Percentiles rank a stretch among this genome's conserved stretches.
Evolutionary conservation across 768 basidiomycete genomes (phyloP).

Genomic region (Mycena haematopus): DNA sequence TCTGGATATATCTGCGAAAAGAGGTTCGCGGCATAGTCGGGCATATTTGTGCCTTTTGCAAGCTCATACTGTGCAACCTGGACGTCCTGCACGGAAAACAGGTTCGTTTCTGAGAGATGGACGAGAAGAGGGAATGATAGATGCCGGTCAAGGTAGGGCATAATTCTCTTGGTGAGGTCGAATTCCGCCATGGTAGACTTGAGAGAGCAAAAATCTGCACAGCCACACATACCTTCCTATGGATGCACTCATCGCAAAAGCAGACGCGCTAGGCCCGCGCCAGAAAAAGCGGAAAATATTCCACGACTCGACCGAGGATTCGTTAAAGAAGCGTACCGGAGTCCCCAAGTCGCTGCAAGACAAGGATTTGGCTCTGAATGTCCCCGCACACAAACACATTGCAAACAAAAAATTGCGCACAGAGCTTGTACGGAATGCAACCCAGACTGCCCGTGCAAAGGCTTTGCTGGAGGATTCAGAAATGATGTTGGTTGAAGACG

Average conservation of each 20-base stretch:
- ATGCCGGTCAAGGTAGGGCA: conserved; percentile 94
- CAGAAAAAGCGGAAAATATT: conserved; percentile 51
- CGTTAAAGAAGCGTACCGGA: conserved; percentile 62
- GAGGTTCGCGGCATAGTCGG: conserved; percentile 87
- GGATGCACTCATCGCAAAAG: conserved; percentile 78
- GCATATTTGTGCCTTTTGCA: conserved; percentile 97
- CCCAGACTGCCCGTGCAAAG: conserved; percentile 67
- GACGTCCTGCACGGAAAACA: conserved; percentile 83
- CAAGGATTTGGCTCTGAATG: conserved; percentile 51
- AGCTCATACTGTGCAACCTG: conserved; percentile 95
- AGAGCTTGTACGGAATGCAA: conserved; percentile 66
- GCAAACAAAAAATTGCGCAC: conserved; percentile 79
- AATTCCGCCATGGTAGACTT: conserved; percentile 74
- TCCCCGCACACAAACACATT: conserved; percentile 64
- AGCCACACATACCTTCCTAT: conserved; percentile 41
- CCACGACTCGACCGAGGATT: conserved; percentile 62
- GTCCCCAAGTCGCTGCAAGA: conserved; percentile 72
- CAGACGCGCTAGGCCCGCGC: conserved; percentile 59
- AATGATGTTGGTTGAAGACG: conserved; percentile 70
- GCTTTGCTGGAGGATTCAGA: conserved; percentile 73
- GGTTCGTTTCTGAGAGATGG: conserved; percentile 77
- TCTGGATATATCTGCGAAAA: conserved; percentile 82
- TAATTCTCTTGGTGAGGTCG: conserved; percentile 90
- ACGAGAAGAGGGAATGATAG: conserved; percentile 91
- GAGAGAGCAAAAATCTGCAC: conserved; percentile 13